A percentile compares a stretch with the other conserved stretches of the same genome.
phyloP scores from a whole-genome alignment of 2,329 filamentous ascomycete species.

The Lachnellula subtilissima region DNA sequence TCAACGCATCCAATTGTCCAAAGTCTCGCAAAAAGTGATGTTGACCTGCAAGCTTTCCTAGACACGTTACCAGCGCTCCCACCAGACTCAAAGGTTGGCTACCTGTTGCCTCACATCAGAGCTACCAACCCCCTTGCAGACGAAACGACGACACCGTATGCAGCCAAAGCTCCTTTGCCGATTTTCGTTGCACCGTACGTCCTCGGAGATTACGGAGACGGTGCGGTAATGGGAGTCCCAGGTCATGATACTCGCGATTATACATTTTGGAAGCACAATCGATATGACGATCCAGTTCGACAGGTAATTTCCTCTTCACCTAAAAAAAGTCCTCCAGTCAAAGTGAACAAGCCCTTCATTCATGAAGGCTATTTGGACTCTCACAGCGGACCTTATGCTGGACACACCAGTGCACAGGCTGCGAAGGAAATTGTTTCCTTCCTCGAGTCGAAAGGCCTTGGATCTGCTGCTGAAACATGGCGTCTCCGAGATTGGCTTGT shows the following conservation, averaged over 20 bases:
- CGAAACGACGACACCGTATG: slow-evolving; percentile 45
- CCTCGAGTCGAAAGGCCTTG: slow-evolving; percentile 50
- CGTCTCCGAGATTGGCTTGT: slow-evolving; percentile 84
- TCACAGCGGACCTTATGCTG: slow-evolving; percentile 60
- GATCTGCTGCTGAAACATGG: slow-evolving; percentile 66
- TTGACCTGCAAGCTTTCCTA: slow-evolving; percentile 63
- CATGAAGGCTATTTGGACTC: slow-evolving; percentile 64
- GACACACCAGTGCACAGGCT: slow-evolving; percentile 58
- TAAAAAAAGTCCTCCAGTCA: slow-evolving; percentile 39
- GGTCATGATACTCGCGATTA: slow-evolving; percentile 77
- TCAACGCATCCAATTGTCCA: slow-evolving; percentile 66
- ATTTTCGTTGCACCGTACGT: slow-evolving; percentile 84
- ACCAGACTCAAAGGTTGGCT: slow-evolving; percentile 60
- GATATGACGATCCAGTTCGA: slow-evolving; percentile 53
- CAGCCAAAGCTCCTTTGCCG: slow-evolving; percentile 55
- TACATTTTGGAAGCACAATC: slow-evolving; percentile 73
- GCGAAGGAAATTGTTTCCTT: slow-evolving; percentile 54
- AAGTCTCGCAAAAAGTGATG: slow-evolving; percentile 53
- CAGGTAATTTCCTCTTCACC: slow-evolving; percentile 52
- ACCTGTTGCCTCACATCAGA: slow-evolving; percentile 55
- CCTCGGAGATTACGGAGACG: slow-evolving; percentile 77
- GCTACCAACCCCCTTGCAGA: slow-evolving; percentile 64
- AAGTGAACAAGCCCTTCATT: slow-evolving; percentile 50
- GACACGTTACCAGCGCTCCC: slow-evolving; percentile 54
- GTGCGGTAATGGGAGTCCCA: slow-evolving; percentile 88